Evolutionary conservation across 1,284 basidiomycete species (phyloP), one percentile per base, ranked within the genome.

Genomic region (Naganishia sp.): DNA sequence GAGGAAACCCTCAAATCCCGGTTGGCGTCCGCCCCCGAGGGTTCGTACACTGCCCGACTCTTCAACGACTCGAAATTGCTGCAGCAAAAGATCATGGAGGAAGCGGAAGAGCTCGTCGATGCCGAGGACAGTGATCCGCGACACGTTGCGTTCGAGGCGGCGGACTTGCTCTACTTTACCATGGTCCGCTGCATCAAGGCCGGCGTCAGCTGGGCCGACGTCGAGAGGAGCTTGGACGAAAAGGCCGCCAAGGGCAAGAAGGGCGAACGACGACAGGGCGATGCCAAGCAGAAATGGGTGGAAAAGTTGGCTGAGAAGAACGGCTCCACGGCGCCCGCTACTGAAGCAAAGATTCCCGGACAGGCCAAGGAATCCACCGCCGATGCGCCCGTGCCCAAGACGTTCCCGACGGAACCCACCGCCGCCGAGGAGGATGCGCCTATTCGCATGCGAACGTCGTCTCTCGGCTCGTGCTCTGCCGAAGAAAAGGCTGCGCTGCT

Each of bases 61-160:
- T 98, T 99, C 79, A 84, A 85, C 65, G 92, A 98, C 73, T 81
- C 88, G 11, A 85, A 85, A 55, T 83, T 99, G 23, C 83, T 99
- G 51, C 85, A 84, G 60, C 88, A 94, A 60, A 99, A 99, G 82
- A 93, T 99, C 69, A 92, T 91, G 86, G 96, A 99, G 79, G 96
- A 99, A 79, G 96, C 96, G 0, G 92, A 95, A 73, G 96, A 99
- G 79, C 85, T 99, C 15, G 95, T 94, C 74, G 84, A 85, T 31
- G 96, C 96, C 17, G 85, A 86, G 74, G 88, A 92, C 61, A 90
- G 94, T 52, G 50, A 54, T 25, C 17, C 50, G 9, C 46, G 53
- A 50, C 66, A 67, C 54, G 83, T 98, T n/a, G 90, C 93, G 0
- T 96, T 95, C 71, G 96, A 99, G 80, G 92, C 94, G 2, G 95